Evolutionary conservation across 805 yeast species (phyloP).

Genomic region (Yamadazyma nakazawae): DNA sequence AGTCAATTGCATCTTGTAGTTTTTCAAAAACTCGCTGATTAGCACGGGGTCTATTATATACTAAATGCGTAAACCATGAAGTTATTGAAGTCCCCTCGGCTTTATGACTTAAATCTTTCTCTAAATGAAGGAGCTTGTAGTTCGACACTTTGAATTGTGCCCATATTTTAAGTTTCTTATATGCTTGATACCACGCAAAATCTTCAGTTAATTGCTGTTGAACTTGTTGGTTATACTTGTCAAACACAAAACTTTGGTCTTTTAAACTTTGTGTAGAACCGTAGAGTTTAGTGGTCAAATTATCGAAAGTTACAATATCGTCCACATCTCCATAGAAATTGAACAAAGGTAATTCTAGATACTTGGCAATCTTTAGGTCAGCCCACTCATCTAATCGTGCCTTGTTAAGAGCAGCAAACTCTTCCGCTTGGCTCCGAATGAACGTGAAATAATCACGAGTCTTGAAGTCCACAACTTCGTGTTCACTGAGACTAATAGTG

Average conservation of each 20-base stretch:
- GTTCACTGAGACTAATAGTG: slow-evolving; percentile 35
- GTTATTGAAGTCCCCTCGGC: neutral
- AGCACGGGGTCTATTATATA: neutral
- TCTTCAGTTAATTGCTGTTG: slow-evolving; percentile 56
- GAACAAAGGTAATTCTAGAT: slow-evolving; percentile 4
- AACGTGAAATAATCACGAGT: slow-evolving; percentile 19
- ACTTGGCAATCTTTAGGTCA: slow-evolving; percentile 2
- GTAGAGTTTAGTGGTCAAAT: slow-evolving; percentile 3
- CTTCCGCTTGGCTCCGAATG: slow-evolving; percentile 17
- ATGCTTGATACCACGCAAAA: slow-evolving; percentile 72
- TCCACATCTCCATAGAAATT: slow-evolving; percentile 6
- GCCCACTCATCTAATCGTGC: slow-evolving; percentile 21
- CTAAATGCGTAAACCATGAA: slow-evolving; percentile 6
- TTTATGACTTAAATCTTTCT: slow-evolving; percentile 24
- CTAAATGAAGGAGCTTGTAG: slow-evolving; percentile 44
- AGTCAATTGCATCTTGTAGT: slow-evolving; percentile 1
- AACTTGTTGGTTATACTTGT: slow-evolving; percentile 43
- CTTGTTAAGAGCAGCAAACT: slow-evolving; percentile 15
- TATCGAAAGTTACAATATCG: slow-evolving; percentile 3
- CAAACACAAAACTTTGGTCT: slow-evolving; percentile 41
- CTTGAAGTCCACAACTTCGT: slow-evolving; percentile 33
- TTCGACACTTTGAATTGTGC: slow-evolving; percentile 55
- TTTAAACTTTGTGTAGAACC: neutral
- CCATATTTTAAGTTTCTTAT: slow-evolving; percentile 56
- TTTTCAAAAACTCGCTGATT: neutral